These are phyloP conservation scores for Trypanosoma caninum DNA, from an alignment of 208 protist species.

Conservation along the genomic window DNA sequence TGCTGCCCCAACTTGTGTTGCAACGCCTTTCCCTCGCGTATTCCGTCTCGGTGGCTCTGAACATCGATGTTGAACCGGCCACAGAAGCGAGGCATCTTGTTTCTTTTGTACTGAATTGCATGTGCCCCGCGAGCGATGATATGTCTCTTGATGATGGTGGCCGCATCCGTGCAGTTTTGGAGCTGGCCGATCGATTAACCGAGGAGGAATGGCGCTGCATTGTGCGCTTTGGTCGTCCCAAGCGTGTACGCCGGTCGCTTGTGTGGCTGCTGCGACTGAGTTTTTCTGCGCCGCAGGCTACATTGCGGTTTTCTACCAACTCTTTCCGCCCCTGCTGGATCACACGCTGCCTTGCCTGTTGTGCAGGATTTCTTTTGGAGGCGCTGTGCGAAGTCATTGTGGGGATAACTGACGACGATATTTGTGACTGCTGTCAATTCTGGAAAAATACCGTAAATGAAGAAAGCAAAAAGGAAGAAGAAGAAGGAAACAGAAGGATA, in stretches of 20 bases:
- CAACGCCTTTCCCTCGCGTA: slow-evolving; percentile 51
- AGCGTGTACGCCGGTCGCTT: slow-evolving; percentile 42
- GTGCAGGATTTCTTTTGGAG: slow-evolving; percentile 49
- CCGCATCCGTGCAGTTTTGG: slow-evolving; percentile 3
- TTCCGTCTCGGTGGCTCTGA: slow-evolving; percentile 40
- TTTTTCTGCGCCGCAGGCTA: slow-evolving; percentile 8
- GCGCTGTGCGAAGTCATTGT: slow-evolving; percentile 61
- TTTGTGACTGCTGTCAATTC: slow-evolving; percentile 1
- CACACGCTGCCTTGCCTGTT: slow-evolving; percentile 35
- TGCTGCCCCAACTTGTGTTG: slow-evolving; percentile 33
- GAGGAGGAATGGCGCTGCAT: slow-evolving; percentile 63
- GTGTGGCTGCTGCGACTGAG: slow-evolving; percentile 39
- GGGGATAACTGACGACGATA: slow-evolving; percentile 23
- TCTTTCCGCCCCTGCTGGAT: too few relatives aligned
- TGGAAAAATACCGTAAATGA: neutral
- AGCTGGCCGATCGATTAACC: slow-evolving; percentile 43
- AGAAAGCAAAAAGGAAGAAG: neutral
- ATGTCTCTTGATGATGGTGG: slow-evolving; percentile 12
- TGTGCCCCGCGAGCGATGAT: slow-evolving; percentile 14
- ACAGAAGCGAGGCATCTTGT: slow-evolving; percentile 36
- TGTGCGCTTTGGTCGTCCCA: slow-evolving; percentile 41
- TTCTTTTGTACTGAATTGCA: slow-evolving; percentile 36
- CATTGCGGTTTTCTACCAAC: neutral
- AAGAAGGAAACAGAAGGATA: slow-evolving; percentile 12
- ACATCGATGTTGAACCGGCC: slow-evolving; percentile 22